These are phyloP conservation scores for Wickerhamiella lipophila DNA, from an alignment of 805 yeast species.

Conservation along the genomic window DNA sequence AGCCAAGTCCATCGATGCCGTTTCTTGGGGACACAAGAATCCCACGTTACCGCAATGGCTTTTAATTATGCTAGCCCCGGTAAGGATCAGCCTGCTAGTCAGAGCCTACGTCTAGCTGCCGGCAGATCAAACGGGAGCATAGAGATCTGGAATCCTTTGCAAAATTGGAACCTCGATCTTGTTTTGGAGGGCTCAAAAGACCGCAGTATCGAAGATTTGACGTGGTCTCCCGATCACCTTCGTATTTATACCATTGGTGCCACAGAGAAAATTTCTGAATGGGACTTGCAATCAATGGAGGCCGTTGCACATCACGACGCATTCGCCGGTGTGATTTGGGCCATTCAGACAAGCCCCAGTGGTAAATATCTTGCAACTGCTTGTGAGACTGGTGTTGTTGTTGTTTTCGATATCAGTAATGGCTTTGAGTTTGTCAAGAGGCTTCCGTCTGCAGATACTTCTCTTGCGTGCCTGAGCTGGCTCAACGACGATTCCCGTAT, in stretches of 20 bases:
- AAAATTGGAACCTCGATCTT: slow-evolving; percentile 62
- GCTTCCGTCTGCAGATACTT: slow-evolving; percentile 49
- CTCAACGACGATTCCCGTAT: slow-evolving; percentile 42
- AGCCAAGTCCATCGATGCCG: slow-evolving; percentile 66
- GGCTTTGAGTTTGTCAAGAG: slow-evolving; percentile 70
- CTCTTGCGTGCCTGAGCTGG: slow-evolving; percentile 75
- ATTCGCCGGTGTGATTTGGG: slow-evolving; percentile 91
- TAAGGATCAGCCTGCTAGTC: slow-evolving; percentile 34
- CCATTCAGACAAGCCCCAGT: slow-evolving; percentile 50
- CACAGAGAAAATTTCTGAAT: slow-evolving; percentile 78
- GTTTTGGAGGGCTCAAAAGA: slow-evolving; percentile 67
- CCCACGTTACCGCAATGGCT: slow-evolving; percentile 65
- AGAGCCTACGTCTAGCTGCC: slow-evolving; percentile 64
- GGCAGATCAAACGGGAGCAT: slow-evolving; percentile 92
- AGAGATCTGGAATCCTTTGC: slow-evolving; percentile 86
- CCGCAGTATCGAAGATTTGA: slow-evolving; percentile 77
- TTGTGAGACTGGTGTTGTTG: slow-evolving; percentile 90
- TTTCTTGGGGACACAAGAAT: slow-evolving; percentile 80
- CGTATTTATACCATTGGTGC: slow-evolving; percentile 91
- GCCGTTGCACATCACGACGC: slow-evolving; percentile 73
- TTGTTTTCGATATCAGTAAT: slow-evolving; percentile 68
- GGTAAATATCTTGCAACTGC: slow-evolving; percentile 70
- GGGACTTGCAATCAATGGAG: slow-evolving; percentile 66
- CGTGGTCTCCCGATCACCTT: slow-evolving; percentile 53
- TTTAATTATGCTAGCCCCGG: slow-evolving; percentile 47